These are phyloP conservation scores for Botryotinia narcissicola DNA, from an alignment of 2,329 filamentous ascomycete species.

Conservation along the genomic window DNA sequence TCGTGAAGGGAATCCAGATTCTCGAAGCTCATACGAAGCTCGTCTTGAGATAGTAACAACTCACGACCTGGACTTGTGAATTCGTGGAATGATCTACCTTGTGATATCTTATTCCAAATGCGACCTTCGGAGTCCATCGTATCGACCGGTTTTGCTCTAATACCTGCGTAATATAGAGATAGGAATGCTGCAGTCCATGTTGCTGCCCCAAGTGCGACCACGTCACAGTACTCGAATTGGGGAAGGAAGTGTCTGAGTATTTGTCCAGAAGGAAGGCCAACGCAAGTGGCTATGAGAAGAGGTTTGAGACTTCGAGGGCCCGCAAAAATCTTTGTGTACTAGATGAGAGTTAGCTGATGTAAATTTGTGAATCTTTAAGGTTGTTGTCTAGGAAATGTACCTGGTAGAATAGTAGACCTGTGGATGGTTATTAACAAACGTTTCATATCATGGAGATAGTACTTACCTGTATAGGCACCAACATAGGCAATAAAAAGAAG, in stretches of 20 bases:
- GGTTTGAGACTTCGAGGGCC: conserved; percentile 49
- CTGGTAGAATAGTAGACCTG: conserved; percentile 18
- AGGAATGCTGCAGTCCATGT: conserved; percentile 52
- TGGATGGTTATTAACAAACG: background rate
- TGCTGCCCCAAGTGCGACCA: conserved; percentile 47
- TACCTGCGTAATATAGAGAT: conserved; percentile 20
- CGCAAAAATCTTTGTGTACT: conserved; percentile 52
- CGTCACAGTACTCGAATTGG: conserved; percentile 45
- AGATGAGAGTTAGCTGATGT: conserved; percentile 29
- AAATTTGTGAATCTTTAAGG: background rate
- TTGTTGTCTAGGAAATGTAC: background rate
- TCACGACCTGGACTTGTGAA: conserved; percentile 19
- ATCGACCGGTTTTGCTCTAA: conserved; percentile 12
- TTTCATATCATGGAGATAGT: background rate
- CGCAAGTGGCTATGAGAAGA: conserved; percentile 45
- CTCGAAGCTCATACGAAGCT: conserved; percentile 17
- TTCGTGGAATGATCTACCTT: conserved; percentile 17
- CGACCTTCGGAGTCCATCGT: conserved; percentile 1
- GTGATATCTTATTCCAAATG: conserved; percentile 15
- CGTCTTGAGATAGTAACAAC: conserved; percentile 17
- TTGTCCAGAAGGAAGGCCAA: conserved; percentile 49
- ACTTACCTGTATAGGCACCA: conserved; percentile 40
- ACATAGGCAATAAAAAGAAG: conserved; percentile 46
- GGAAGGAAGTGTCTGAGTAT: conserved; percentile 43
- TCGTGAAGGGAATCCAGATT: conserved; percentile 12